Conservation (phyloP, 257 asterid species). For the Petunia axillaris region DNA sequence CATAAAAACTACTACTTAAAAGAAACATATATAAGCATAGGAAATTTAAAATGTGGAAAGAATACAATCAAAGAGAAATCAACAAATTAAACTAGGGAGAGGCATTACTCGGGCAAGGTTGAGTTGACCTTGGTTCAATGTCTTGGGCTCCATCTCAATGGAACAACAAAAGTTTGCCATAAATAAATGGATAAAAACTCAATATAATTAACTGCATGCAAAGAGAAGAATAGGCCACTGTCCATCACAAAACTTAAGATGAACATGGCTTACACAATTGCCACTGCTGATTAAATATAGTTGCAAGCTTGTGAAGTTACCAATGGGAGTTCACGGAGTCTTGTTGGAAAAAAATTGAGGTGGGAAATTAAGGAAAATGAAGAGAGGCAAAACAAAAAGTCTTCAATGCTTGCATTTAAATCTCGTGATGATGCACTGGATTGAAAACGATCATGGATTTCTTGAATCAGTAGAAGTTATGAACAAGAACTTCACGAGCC, state of each 20-base stretch:
- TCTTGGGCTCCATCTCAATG: slow-evolving; percentile 78
- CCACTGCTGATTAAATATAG: not conserved
- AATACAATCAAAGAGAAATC: not conserved
- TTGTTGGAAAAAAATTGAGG: slow-evolving; percentile 38
- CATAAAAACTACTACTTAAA: not conserved
- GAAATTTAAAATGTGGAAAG: too few species aligned
- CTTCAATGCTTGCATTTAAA: not conserved
- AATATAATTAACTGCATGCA: slow-evolving; percentile 11
- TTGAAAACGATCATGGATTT: not conserved
- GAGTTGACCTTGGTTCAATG: slow-evolving; percentile 64
- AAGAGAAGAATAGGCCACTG: slow-evolving; percentile 15
- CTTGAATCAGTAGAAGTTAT: slow-evolving; percentile 8
- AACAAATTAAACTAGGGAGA: not conserved
- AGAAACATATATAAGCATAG: not conserved
- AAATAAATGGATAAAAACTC: slow-evolving; percentile 20
- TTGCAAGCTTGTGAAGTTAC: not conserved
- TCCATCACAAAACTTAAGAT: slow-evolving; percentile 22
- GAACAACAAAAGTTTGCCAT: slow-evolving; percentile 76
- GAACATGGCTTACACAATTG: not conserved
- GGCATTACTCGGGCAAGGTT: slow-evolving; percentile 53
- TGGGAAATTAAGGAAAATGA: slow-evolving; percentile 15
- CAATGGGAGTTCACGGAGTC: slow-evolving; percentile 50
- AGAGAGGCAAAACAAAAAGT: not conserved
- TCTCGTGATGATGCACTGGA: slow-evolving; percentile 32
- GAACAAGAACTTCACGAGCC: slow-evolving; percentile 40